phyloP scores from a whole-genome alignment of 2,329 filamentous ascomycete genomes.

The Pseudogymnoascus sp. region DNA sequence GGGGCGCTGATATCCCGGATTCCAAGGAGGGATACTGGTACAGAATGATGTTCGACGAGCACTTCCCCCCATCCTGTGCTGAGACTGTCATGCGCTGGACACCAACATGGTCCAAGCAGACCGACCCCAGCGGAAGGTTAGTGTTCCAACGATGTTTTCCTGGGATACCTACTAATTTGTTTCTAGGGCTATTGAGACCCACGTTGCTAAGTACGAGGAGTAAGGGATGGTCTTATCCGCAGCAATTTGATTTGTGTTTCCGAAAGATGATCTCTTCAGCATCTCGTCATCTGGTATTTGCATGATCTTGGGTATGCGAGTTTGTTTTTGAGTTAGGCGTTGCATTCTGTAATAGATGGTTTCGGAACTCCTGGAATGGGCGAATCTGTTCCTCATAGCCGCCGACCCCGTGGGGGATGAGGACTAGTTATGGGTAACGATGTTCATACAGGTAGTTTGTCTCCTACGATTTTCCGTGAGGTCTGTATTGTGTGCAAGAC shows the following conservation, averaged over 20 bases:
- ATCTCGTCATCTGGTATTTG: neutral
- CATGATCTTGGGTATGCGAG: slow-evolving; percentile 1
- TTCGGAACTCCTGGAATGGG: neutral
- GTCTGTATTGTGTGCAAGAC: slow-evolving; percentile 5
- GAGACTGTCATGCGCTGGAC: slow-evolving; percentile 94
- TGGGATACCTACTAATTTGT: slow-evolving; percentile 10
- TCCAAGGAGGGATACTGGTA: slow-evolving; percentile 99
- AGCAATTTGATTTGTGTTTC: slow-evolving; percentile 17
- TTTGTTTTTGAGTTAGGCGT: neutral
- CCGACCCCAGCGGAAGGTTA: slow-evolving; percentile 71
- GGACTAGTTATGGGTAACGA: neutral
- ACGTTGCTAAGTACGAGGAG: slow-evolving; percentile 63
- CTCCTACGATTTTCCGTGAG: neutral
- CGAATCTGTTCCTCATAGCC: neutral
- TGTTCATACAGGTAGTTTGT: neutral
- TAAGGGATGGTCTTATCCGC: slow-evolving; percentile 19
- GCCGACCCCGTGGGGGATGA: neutral
- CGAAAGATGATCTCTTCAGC: neutral
- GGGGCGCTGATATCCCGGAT: slow-evolving; percentile 86
- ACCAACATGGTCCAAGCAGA: slow-evolving; percentile 94
- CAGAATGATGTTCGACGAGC: slow-evolving; percentile 96
- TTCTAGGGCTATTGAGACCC: slow-evolving; percentile 62
- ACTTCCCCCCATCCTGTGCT: slow-evolving; percentile 87
- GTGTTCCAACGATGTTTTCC: neutral
- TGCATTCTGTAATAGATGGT: slow-evolving; percentile 5